Base-by-base conservation (phyloP, 345 rosid species). In the Eucalyptus erythrocorys region DNA sequence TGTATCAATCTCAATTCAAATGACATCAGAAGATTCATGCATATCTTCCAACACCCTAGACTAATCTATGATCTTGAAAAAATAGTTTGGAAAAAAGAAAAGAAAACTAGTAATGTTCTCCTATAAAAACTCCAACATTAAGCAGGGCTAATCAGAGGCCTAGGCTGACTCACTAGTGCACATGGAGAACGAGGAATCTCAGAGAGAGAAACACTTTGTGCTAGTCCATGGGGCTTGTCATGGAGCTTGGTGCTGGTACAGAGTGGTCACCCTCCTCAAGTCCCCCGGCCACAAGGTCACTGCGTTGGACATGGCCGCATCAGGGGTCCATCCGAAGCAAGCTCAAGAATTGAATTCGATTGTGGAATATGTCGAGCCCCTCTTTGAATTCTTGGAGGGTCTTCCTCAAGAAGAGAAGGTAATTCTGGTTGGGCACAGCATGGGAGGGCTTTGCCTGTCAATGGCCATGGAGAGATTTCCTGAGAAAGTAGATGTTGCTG, bases 191-290 rank as follows among this genome's bases (percentile, higher is more conserved):
- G 7, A 6, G 43, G 43, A 48, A 48, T n/a, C 9, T 27, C 55
- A n/a, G 86, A n/a, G 34, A 13, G n/a, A 7, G 57, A 85, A 68
- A 76, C 92, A 91, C 27, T 89, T 91, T 16, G 92, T 92, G 49
- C n/a, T 92, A 24, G 88, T 92, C 40, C 93, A 92, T 57, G 90
- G 92, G 7, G 42, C 88, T 4, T 90, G 93, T 85, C 88, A 80
- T n/a, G 92, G 93, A n/a, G 93, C 93, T 13, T 91, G 94, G 93
- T 85, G 88, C 57, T 92, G 92, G 93, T 89, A 90, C 91, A 89
- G 87, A 90, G 71, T 90, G 19, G 57, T 17, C 43, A 37, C 89
- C 6, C 71, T 66, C 71, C 92, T 93, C 26, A 66, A 86, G 84
- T 86, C 90, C 3, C 81, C 90, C 0, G 94, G 93, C 50, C 91